Evolutionary conservation across 2,329 filamentous ascomycete species (phyloP).

Genomic region (Alternaria dauci): DNA sequence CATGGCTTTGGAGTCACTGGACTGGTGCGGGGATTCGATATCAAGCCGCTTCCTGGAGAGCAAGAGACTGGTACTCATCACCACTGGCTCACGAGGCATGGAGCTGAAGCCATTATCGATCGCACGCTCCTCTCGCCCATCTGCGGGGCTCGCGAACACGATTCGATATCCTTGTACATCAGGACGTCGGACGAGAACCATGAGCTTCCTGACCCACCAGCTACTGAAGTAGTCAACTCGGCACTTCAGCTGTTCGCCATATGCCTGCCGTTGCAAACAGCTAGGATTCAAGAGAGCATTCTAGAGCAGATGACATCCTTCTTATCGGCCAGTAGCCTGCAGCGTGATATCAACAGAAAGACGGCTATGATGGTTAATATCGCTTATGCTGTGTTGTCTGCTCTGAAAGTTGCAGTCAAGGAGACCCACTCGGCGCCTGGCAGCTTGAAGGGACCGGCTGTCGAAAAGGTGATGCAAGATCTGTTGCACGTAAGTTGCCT

Average conservation of each 20-base stretch:
- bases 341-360: constrained; percentile 86
- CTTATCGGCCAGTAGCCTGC: constrained; percentile 78
- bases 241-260: constrained; percentile 94
- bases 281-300: constrained; percentile 94
- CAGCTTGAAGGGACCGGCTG: constrained; percentile 75
- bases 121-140: constrained; percentile 67
- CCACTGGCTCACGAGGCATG: constrained; percentile 63
- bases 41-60: constrained; percentile 73
- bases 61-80: constrained; percentile 52
- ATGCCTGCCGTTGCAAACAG: constrained; percentile 84
- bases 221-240: constrained; percentile 92
- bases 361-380: constrained; percentile 92
- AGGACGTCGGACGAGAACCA: constrained; percentile 59
- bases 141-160: constrained; percentile 85
- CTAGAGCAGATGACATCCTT: constrained; percentile 93
- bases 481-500: constrained; percentile 76
- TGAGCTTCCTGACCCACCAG: constrained; percentile 75
- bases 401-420: constrained; percentile 83
- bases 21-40: constrained; percentile 78
- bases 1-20: constrained; percentile 93
- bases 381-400: constrained; percentile 79
- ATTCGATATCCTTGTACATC: constrained; percentile 82
- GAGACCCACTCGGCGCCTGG: constrained; percentile 78
- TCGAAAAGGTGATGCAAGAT: constrained; percentile 74
- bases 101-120: constrained; percentile 72